Conservation (phyloP, 2,329 filamentous ascomycete species). For the Sporothrix phasma region DNA sequence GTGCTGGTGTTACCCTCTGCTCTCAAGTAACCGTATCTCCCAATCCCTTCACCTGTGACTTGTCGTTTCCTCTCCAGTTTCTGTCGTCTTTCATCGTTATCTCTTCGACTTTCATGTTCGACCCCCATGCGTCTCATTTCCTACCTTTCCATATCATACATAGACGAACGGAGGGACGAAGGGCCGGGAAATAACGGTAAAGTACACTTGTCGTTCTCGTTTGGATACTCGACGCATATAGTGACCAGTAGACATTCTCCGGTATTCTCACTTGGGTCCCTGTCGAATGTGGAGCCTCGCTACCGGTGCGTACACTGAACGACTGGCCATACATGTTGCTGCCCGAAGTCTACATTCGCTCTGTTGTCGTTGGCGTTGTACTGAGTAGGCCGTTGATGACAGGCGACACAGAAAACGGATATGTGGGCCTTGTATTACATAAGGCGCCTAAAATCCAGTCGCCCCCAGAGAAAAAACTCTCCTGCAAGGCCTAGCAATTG, state of each 20-base stretch:
- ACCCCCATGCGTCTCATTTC: not conserved
- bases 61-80: not conserved
- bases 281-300: too few species aligned
- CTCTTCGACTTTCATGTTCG: not conserved
- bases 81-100: not conserved
- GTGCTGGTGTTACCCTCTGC: not conserved
- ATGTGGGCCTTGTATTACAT: constrained; percentile 1
- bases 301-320: too few species aligned
- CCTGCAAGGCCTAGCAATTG: not conserved
- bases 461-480: not conserved
- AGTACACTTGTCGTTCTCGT: not conserved
- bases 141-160: not conserved
- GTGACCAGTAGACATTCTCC: not conserved
- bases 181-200: not conserved
- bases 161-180: constrained; percentile 1
- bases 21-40: not conserved
- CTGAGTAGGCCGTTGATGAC: not conserved
- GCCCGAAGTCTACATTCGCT: not conserved
- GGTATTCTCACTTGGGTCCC: too few species aligned
- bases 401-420: not conserved
- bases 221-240: too few species aligned
- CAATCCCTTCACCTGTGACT: not conserved
- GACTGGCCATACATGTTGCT: not conserved
- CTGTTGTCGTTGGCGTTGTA: not conserved
- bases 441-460: constrained; percentile 1